Base-by-base conservation (phyloP, 805 yeast genomes). In the Candida maesae region DNA sequence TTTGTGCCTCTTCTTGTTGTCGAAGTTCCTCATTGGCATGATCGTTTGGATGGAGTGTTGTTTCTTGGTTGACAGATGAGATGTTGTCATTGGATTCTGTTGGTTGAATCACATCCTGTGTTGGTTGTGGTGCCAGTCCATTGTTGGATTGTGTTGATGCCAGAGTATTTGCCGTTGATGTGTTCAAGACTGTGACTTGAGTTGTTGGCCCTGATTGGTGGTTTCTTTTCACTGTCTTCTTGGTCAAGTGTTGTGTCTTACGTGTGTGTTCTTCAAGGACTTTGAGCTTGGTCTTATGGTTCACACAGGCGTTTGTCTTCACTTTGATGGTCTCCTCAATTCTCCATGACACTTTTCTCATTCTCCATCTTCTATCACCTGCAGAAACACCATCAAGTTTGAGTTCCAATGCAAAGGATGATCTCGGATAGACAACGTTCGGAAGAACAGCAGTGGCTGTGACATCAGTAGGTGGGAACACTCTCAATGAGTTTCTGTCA, bases 391-490 rank as follows among this genome's bases (percentile, higher is more conserved):
- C 84, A 52, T 88, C 95, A 54, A 93, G 65, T 50, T 81, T 78
- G 55, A 93, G 67, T 56, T 89, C 97, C 17, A 91, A 71, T 0
- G 93, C 84, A 56, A 93, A 87, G 1, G 82, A 71, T 0, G 96
- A 83, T 58, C 85, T 82, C 11, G 98, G 98, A 60, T 86, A 86
- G 24, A 86, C 74, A 13, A 89, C 95, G 48, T 84, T 84, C 2
- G 99, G 99, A 36, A 93, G 67, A 13, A 81, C 84, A 8, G 95
- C 93, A 20, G 84, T 78, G 6, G 96, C 95, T 3, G 88, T 81
- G 27, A 93, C 81, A 32, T 84, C 85, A 0, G 98, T 91, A 7
- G 99, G 98, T 1, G 99, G 99, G 63, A 93, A 93, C 1, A 93
- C 86, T 46, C 99, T 74, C 28, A 88, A 65, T 1, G 96, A 86